These are phyloP conservation scores for Mrakia gelida DNA, from an alignment of 768 basidiomycete species.

Conservation along the genomic window DNA sequence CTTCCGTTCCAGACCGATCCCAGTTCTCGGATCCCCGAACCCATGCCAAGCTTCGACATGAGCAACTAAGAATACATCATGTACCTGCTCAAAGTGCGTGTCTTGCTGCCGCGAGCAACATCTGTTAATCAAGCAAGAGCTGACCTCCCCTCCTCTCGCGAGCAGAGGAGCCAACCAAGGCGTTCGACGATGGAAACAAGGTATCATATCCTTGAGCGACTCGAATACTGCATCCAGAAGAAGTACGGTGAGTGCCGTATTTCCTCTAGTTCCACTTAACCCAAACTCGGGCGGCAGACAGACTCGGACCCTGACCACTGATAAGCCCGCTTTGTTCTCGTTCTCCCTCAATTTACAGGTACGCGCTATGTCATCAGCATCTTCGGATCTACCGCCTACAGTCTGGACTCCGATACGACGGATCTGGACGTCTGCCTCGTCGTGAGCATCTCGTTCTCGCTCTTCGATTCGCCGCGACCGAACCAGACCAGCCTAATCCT, in stretches of 20 bases:
- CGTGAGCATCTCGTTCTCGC: neutral
- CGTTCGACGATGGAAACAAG: neutral
- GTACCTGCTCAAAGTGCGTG: too few relatives aligned
- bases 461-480: neutral
- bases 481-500: too few relatives aligned
- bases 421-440: neutral
- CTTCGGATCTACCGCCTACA: neutral
- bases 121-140: too few relatives aligned
- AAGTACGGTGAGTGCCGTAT: neutral
- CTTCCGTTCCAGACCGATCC: too few relatives aligned
- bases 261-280: too few relatives aligned
- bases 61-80: too few relatives aligned
- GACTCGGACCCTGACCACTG: too few relatives aligned
- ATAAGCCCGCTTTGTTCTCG: too few relatives aligned
- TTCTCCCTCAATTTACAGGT: neutral
- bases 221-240: neutral
- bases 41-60: too few relatives aligned
- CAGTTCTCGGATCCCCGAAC: too few relatives aligned
- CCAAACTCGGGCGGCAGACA: too few relatives aligned
- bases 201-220: neutral
- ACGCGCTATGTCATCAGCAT: neutral
- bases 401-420: neutral
- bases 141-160: neutral
- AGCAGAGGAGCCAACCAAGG: neutral
- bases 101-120: too few relatives aligned